Percentiles rank a stretch among this genome's conserved stretches.
phyloP scores from a whole-genome alignment of 495 filamentous ascomycete species.

The Pyrenopolyporus hunteri region DNA sequence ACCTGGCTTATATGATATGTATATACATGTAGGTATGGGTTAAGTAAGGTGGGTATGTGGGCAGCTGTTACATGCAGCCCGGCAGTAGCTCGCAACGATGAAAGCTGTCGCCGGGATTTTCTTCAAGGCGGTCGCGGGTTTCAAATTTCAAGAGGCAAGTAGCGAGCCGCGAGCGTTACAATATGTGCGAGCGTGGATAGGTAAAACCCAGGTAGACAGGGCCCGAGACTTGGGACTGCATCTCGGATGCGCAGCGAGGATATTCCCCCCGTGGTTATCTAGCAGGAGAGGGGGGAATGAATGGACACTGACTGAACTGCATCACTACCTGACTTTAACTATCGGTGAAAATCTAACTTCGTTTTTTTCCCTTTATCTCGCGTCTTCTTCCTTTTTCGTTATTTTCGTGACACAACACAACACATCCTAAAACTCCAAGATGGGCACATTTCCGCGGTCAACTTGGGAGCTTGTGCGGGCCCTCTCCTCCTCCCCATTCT shows the following conservation, averaged over 20 bases:
- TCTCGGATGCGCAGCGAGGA: slow-evolving; percentile 36
- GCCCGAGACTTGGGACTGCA: slow-evolving; percentile 27
- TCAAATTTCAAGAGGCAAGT: too few relatives aligned
- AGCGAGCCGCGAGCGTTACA: too few relatives aligned
- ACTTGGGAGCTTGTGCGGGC: not conserved
- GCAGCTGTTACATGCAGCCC: too few relatives aligned
- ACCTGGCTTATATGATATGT: too few relatives aligned
- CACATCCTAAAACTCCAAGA: too few relatives aligned
- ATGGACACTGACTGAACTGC: slow-evolving; percentile 26
- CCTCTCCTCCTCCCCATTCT: too few relatives aligned
- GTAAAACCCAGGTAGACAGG: not conserved
- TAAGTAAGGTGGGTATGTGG: too few relatives aligned
- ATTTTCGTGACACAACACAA: too few relatives aligned
- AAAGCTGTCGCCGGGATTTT: too few relatives aligned
- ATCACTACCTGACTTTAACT: slow-evolving; percentile 32
- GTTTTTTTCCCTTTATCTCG: not conserved
- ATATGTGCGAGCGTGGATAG: slow-evolving; percentile 3
- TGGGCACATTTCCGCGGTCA: not conserved
- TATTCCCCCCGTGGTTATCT: slow-evolving; percentile 25
- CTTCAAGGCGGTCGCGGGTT: too few relatives aligned
- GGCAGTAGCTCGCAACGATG: too few relatives aligned
- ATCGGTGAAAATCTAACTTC: not conserved
- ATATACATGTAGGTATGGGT: too few relatives aligned
- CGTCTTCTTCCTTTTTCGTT: not conserved
- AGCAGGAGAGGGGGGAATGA: not conserved